Percentiles rank a stretch among this genome's conserved stretches.
Conservation (phyloP, 176 grass and related monocot genomes). For the Oryza glaberrima region DNA sequence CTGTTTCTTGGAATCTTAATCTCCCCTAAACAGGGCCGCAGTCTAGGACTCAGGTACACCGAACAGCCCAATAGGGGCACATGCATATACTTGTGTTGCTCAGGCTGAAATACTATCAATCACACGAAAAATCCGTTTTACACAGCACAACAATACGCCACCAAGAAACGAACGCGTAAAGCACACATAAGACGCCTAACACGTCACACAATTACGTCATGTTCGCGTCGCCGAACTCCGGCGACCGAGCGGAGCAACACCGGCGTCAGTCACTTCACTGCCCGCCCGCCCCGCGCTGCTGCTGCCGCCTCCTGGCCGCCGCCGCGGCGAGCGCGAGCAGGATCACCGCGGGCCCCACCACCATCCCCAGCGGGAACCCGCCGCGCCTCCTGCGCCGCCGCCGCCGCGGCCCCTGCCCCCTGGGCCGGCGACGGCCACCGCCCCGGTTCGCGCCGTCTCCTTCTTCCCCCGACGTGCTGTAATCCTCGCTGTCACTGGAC, state of each 20-base stretch:
- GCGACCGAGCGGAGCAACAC: no score
- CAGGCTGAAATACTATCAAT: no score
- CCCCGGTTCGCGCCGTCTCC: background rate
- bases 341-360: constrained; percentile 32
- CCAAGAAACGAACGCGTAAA: background rate
- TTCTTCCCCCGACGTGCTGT: no score
- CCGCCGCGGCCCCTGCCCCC: background rate
- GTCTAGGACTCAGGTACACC: no score
- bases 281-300: background rate
- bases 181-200: background rate
- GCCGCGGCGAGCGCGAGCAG: constrained; percentile 12
- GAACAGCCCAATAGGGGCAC: no score
- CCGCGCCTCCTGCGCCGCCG: background rate
- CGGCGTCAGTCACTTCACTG: background rate
- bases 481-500: background rate
- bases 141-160: background rate
- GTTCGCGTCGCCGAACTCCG: background rate
- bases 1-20: no score
- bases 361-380: constrained; percentile 24
- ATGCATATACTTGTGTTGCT: no score
- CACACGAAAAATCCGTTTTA: background rate
- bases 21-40: no score
- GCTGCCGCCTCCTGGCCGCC: constrained; percentile 25
- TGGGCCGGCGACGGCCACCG: no score
- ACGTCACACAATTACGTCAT: background rate